phyloP scores from a whole-genome alignment of 805 yeast species.

The Saccharomyces kudriavzevii region DNA sequence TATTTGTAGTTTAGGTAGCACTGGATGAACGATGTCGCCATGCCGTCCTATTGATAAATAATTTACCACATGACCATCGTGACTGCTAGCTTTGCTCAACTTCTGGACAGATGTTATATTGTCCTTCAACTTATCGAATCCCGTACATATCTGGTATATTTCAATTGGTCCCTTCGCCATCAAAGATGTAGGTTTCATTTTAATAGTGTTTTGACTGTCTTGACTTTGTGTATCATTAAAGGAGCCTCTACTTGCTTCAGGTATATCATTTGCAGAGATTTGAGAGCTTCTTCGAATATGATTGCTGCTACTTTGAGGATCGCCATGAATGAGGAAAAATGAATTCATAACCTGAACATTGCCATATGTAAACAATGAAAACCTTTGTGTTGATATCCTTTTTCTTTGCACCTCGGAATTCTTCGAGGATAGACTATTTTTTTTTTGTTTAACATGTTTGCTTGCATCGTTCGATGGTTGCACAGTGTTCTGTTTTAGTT shows the following conservation, averaged over 20 bases:
- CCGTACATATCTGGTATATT: constrained; percentile 25
- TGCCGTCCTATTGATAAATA: constrained; percentile 28
- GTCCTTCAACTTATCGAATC: constrained; percentile 10
- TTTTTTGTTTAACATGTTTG: neutral
- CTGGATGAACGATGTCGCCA: constrained; percentile 53
- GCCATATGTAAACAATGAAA: constrained; percentile 22
- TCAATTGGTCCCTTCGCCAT: constrained; percentile 26
- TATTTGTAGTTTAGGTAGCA: constrained; percentile 55
- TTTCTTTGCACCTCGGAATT: constrained; percentile 5
- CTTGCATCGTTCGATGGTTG: neutral
- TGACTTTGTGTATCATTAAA: neutral
- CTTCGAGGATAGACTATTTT: constrained; percentile 1
- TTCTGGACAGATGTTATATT: constrained; percentile 1
- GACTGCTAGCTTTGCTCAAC: neutral
- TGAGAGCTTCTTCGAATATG: neutral
- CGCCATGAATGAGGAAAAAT: constrained; percentile 1
- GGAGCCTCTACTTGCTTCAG: constrained; percentile 4
- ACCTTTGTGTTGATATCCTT: constrained; percentile 26
- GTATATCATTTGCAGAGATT: neutral
- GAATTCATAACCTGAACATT: constrained; percentile 20
- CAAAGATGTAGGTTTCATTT: constrained; percentile 8
- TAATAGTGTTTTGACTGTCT: constrained; percentile 5
- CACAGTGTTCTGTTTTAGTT: neutral
- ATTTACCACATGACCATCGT: constrained; percentile 11
- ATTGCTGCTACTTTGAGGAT: neutral